Evolutionary conservation across 2,329 filamentous ascomycete genomes (phyloP).

Genomic region (Alternaria gansuensis): DNA sequence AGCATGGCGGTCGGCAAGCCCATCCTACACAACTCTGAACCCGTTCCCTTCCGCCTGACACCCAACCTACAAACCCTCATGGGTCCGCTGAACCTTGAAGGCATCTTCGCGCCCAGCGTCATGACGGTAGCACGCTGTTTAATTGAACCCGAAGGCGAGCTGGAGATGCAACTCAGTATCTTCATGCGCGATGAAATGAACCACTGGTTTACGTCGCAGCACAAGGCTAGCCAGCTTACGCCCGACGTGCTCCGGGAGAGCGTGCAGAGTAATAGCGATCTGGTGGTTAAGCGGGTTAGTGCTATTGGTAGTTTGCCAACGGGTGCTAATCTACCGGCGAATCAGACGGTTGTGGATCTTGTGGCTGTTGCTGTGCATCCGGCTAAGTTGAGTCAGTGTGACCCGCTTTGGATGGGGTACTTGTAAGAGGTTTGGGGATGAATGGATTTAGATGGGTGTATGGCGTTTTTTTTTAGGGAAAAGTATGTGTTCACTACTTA

Average conservation of each 20-base stretch:
- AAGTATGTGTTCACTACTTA: background rate
- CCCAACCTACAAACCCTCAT: conserved; percentile 96
- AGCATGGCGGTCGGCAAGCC: conserved; percentile 85
- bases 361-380: conserved; percentile 94
- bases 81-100: conserved; percentile 94
- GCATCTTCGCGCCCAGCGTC: conserved; percentile 91
- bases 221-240: conserved; percentile 63
- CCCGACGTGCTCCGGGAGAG: conserved; percentile 78
- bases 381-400: conserved; percentile 83
- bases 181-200: conserved; percentile 99
- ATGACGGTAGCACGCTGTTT: conserved; percentile 97
- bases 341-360: conserved; percentile 95
- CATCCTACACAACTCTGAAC: conserved; percentile 92
- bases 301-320: conserved; percentile 80
- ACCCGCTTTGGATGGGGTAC: conserved; percentile 98
- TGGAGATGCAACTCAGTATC: conserved; percentile 93
- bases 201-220: conserved; percentile 89
- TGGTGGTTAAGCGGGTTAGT: conserved; percentile 89
- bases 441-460: background rate
- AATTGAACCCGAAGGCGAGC: conserved; percentile 79
- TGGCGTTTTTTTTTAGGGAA: background rate
- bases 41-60: conserved; percentile 95
- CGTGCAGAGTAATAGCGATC: conserved; percentile 85
- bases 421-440: conserved; percentile 61
- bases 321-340: conserved; percentile 81